Base-by-base conservation (phyloP, 1,139 yeast genomes). In the Geotrichum siamense region DNA sequence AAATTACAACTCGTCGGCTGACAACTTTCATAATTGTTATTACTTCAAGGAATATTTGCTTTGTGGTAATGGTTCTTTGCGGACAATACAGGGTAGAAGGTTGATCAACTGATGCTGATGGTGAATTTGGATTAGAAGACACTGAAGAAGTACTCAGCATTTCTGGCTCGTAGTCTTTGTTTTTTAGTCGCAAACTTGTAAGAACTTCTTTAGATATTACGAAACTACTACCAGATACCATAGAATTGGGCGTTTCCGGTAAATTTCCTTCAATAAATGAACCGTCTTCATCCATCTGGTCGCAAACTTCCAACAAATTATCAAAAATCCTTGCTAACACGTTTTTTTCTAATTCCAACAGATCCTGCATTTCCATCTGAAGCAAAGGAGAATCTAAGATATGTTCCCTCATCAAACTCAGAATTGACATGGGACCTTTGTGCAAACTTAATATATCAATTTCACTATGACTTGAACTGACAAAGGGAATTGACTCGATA, bases 391-490 rank as follows among this genome's bases (percentile, higher is more conserved):
- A 13, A n/a, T n/a, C n/a, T 5, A 33, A 16, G 12, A 43, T 5
- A 22, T 43, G 31, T 6, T 39, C 38, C 15, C 30, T 34, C 43
- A 43, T 39, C 5, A 38, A 28, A 22, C 15, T 16, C 8, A 43
- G 29, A 16, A 43, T 20, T 2, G 35, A 39, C 5, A 38, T 29
- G 8, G 46, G 46, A 19, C 43, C 46, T 15, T 35, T 38, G 6
- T 28, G 22, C 3, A 43, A 19, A 5, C 38, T 22, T 13, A 43
- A 34, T 22, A 43, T 21, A 29, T 43, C 46, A 3, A 26, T 33
- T 20, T 27, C 26, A 17, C 27, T 17, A 15, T 12, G 34, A 3
- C 19, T 30, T 19, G 21, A 19, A 5, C 38, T 28, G 21, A 27
- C 34, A 2, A 32, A 23, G 10, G 43, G 43, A 8, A 43, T 35